Percentiles rank a stretch among this genome's conserved stretches.
Conservation (phyloP, 441 rosid species). For the Adansonia grandidieri region DNA sequence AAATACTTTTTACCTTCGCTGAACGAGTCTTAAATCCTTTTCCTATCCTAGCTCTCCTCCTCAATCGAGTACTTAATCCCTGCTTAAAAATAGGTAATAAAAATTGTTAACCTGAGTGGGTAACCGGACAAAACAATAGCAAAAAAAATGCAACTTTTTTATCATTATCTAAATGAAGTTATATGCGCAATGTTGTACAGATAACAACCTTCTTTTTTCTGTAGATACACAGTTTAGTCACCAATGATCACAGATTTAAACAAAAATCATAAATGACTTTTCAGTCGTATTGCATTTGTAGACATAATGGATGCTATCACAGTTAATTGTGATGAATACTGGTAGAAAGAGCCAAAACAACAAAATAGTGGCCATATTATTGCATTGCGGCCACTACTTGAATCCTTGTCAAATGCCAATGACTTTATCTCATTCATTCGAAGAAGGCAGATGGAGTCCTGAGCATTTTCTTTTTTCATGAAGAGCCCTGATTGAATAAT, state of each 20-base stretch:
- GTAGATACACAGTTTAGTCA: background rate
- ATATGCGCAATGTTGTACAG: background rate
- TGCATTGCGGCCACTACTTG: background rate
- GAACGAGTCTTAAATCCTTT: conserved; percentile 30
- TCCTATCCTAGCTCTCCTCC: conserved; percentile 5
- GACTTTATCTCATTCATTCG: too few species aligned
- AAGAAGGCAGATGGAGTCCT: background rate
- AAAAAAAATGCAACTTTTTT: background rate
- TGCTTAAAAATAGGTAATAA: background rate
- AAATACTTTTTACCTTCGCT: conserved; percentile 18
- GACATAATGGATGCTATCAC: too few species aligned
- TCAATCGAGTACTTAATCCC: background rate
- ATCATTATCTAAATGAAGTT: background rate
- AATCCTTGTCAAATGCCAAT: background rate
- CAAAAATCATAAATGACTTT: too few species aligned
- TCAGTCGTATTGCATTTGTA: too few species aligned
- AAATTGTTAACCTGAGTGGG: background rate
- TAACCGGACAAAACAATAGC: background rate
- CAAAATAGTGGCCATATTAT: background rate
- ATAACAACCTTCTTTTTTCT: background rate
- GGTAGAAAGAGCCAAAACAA: background rate
- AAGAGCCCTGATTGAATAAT: background rate
- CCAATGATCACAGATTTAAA: too few species aligned
- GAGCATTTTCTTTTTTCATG: background rate
- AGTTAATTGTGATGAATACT: too few species aligned